These are phyloP conservation scores for Diaporthe longicolla DNA, from an alignment of 2,329 filamentous ascomycete species.

Conservation along the genomic window DNA sequence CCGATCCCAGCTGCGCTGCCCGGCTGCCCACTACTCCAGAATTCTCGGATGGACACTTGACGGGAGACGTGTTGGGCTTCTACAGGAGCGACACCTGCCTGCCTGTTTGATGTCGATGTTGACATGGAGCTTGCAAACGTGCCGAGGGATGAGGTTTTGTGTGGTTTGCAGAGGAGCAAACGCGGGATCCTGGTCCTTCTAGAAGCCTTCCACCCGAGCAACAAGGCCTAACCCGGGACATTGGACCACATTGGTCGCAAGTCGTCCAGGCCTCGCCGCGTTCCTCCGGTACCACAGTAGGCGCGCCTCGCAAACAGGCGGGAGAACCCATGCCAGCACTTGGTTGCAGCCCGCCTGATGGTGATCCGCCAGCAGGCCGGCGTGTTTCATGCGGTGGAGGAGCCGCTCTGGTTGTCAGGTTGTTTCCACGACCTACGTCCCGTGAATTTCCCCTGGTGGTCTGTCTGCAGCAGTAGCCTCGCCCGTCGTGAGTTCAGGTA, in stretches of 20 bases:
- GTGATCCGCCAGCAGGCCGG: conserved; percentile 6
- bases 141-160: neutral
- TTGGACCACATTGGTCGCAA: neutral
- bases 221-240: conserved; percentile 18
- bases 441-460: neutral
- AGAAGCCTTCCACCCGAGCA: conserved; percentile 14
- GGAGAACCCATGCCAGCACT: conserved; percentile 12
- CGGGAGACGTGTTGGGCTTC: neutral
- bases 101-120: neutral
- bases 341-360: conserved; percentile 16
- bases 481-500: conserved; percentile 10
- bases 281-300: conserved; percentile 28
- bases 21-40: neutral
- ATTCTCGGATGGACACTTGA: neutral
- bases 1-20: neutral
- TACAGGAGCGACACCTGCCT: neutral
- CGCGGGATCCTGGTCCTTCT: conserved; percentile 26
- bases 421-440: neutral
- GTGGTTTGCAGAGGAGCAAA: neutral
- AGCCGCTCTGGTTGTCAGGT: neutral
- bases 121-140: neutral
- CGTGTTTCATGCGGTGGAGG: conserved; percentile 20
- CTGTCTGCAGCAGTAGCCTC: neutral
- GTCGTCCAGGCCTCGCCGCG: neutral
- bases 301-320: neutral